phyloP scores from a whole-genome alignment of 139 green algal genomes.

The Tetradesmus lagerheimii region DNA sequence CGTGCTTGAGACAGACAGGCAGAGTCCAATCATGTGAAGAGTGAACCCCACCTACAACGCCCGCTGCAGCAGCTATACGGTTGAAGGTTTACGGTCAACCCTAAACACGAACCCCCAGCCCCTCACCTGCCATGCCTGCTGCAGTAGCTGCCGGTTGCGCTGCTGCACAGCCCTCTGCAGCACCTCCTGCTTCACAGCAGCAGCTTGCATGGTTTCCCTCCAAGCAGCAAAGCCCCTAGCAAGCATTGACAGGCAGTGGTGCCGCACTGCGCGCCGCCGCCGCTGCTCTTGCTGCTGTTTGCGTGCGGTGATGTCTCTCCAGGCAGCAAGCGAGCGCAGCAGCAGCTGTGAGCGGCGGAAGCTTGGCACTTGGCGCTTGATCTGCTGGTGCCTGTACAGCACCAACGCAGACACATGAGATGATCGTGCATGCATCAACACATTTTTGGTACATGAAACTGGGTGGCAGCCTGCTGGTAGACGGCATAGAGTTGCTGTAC shows the following conservation, averaged over 20 bases:
- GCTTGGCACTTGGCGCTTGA: neutral
- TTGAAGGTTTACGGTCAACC: too few species aligned
- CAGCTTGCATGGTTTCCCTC: neutral
- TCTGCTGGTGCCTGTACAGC: conserved; percentile 6
- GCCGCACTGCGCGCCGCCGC: neutral
- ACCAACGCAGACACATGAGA: too few species aligned
- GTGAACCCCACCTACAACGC: too few species aligned
- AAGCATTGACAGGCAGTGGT: neutral
- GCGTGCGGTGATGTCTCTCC: neutral
- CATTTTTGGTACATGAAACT: too few species aligned
- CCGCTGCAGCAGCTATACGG: too few species aligned
- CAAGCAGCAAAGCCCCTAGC: neutral
- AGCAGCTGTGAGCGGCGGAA: neutral
- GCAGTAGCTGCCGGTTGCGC: neutral
- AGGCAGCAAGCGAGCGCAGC: neutral
- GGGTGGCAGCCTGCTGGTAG: too few species aligned
- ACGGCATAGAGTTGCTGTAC: too few species aligned
- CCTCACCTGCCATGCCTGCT: neutral
- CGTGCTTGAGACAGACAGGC: too few species aligned
- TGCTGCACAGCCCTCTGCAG: neutral
- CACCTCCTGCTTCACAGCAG: neutral
- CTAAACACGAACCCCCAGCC: neutral
- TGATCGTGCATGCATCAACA: too few species aligned
- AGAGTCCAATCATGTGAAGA: too few species aligned
- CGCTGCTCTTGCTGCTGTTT: neutral